Conservation (phyloP, 352 stramenopile species). For the Globisporangium megalacanthum region DNA sequence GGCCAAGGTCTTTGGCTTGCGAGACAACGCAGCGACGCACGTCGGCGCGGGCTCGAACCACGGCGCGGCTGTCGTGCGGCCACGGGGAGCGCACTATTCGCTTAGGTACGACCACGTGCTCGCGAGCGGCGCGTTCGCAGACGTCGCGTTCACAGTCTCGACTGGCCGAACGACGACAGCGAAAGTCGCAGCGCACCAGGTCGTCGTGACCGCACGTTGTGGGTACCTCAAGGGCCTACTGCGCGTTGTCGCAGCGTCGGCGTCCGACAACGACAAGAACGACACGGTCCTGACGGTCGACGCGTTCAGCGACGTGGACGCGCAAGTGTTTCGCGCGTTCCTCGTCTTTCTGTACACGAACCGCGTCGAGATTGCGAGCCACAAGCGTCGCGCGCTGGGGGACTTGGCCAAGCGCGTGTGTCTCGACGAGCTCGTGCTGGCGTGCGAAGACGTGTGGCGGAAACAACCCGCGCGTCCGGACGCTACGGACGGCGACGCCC, state of each 20-base stretch:
- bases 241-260: slow-evolving; percentile 25
- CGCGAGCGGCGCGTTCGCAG: slow-evolving; percentile 39
- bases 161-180: not conserved
- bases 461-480: slow-evolving; percentile 15
- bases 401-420: slow-evolving; percentile 52
- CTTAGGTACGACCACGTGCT: slow-evolving; percentile 56
- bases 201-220: slow-evolving; percentile 52
- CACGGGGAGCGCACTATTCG: slow-evolving; percentile 57
- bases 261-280: not conserved
- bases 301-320: slow-evolving; percentile 53
- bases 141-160: slow-evolving; percentile 43
- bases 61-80: slow-evolving; percentile 43
- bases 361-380: slow-evolving; percentile 48
- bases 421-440: slow-evolving; percentile 36
- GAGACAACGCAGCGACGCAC: slow-evolving; percentile 46
- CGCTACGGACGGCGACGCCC: slow-evolving; percentile 1
- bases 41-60: slow-evolving; percentile 70
- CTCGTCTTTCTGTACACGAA: slow-evolving; percentile 70
- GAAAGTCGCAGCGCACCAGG: slow-evolving; percentile 27
- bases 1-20: slow-evolving; percentile 51
- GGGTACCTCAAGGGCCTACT: slow-evolving; percentile 54
- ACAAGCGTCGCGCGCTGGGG: slow-evolving; percentile 52
- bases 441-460: slow-evolving; percentile 56
- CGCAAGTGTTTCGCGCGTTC: slow-evolving; percentile 55
- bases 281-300: slow-evolving; percentile 27